A percentile compares a stretch with the other conserved stretches of the same genome.
Evolutionary conservation across 306 rosid species (phyloP).

Genomic region (Senna tora): DNA sequence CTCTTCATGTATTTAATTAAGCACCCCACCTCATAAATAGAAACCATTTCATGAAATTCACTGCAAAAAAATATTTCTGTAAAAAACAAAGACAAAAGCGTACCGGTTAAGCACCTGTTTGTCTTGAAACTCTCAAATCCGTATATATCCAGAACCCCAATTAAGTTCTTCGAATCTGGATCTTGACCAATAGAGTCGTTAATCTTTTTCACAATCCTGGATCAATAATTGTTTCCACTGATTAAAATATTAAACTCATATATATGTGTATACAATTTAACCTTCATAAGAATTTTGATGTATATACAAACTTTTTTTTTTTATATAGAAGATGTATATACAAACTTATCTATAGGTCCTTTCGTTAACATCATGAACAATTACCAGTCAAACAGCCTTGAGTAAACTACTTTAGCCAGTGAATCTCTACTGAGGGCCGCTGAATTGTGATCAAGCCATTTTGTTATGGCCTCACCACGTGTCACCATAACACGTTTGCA

Average conservation of each 20-base stretch:
- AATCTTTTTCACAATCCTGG: conserved; percentile 90
- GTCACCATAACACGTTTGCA: conserved; percentile 94
- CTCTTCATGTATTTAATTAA: conserved; percentile 10
- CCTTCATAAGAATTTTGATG: conserved; percentile 18
- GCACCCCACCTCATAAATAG: conserved; percentile 29
- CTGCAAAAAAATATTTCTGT: conserved; percentile 39
- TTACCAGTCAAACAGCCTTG: conserved; percentile 93
- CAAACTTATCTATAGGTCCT: not conserved
- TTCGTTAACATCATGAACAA: conserved; percentile 37
- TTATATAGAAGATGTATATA: not conserved
- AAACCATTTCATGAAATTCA: conserved; percentile 29
- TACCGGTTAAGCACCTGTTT: conserved; percentile 91
- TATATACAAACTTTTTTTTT: not conserved
- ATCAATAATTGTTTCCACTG: conserved; percentile 32
- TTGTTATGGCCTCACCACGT: conserved; percentile 91
- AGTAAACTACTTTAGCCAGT: conserved; percentile 85
- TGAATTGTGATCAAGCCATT: conserved; percentile 66
- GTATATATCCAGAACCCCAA: conserved; percentile 96
- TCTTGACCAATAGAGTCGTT: conserved; percentile 96
- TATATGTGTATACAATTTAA: conserved; percentile 5
- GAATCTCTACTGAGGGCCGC: conserved; percentile 91
- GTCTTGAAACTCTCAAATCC: conserved; percentile 99
- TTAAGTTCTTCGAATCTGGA: conserved; percentile 70
- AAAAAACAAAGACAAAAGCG: conserved; percentile 58
- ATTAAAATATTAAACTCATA: conserved; percentile 26